These are phyloP conservation scores for Phaeotremella fagi DNA, from an alignment of 768 basidiomycete species.

Conservation along the genomic window DNA sequence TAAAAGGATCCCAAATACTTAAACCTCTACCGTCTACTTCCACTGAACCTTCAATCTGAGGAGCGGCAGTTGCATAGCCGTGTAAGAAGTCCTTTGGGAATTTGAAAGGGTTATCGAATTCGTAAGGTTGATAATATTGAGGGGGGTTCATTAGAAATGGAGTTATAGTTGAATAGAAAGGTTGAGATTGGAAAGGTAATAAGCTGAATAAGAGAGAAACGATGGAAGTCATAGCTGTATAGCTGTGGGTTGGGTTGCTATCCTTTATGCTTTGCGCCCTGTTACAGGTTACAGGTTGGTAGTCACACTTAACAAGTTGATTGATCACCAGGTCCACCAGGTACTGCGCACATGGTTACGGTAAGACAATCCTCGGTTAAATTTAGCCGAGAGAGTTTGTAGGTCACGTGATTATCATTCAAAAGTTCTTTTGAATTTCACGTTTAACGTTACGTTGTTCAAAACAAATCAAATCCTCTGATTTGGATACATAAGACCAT, in stretches of 20 bases:
- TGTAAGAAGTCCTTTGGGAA: slow-evolving; percentile 30
- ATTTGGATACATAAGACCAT: no score
- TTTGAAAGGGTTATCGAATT: neutral
- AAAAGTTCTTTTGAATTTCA: neutral
- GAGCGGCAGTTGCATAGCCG: slow-evolving; percentile 55
- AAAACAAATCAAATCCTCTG: no score
- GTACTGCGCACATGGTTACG: no score
- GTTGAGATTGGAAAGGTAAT: neutral
- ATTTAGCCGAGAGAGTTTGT: no score
- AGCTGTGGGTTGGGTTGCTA: no score
- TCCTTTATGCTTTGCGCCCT: no score
- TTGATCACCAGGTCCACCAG: no score
- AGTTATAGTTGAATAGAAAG: neutral
- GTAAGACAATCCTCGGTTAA: no score
- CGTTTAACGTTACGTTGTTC: no score
- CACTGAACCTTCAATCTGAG: slow-evolving; percentile 68
- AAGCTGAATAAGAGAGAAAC: neutral
- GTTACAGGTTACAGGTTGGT: no score
- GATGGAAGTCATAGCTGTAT: neutral
- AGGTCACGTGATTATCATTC: neutral
- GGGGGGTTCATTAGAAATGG: neutral
- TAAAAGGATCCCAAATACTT: neutral
- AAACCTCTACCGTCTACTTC: neutral
- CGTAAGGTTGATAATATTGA: neutral
- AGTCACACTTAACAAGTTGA: no score